Percentiles rank a stretch among this genome's conserved stretches.
Conservation (phyloP, 208 protist genomes). For the Pavlovales sp. region DNA sequence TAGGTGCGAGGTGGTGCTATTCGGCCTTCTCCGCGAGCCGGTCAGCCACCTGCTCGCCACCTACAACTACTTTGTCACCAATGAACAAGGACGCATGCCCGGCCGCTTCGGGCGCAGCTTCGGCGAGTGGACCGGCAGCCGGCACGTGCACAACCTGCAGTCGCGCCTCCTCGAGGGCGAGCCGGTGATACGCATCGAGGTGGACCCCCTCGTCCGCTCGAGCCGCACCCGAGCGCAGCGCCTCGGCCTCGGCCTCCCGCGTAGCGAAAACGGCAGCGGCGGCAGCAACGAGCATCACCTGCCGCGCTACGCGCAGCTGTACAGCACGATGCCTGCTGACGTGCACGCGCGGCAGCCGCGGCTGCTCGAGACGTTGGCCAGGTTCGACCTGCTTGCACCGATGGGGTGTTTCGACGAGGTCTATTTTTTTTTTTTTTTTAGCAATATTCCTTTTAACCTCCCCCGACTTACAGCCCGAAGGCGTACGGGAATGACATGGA, state of each 20-base stretch:
- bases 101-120: not conserved
- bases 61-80: not conserved
- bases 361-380: not conserved
- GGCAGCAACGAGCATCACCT: too few relatives aligned
- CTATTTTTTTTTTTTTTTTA: too few relatives aligned
- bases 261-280: too few relatives aligned
- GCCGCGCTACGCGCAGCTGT: too few relatives aligned
- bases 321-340: not conserved
- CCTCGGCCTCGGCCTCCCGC: too few relatives aligned
- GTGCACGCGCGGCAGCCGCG: too few relatives aligned
- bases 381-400: not conserved
- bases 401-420: not conserved
- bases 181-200: not conserved
- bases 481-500: too few relatives aligned
- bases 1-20: not conserved
- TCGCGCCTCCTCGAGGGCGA: not conserved
- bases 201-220: too few relatives aligned
- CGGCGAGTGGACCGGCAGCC: not conserved
- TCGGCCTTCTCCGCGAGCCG: not conserved
- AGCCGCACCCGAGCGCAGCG: not conserved
- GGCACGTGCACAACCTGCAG: not conserved
- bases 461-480: too few relatives aligned
- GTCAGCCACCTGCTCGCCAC: not conserved
- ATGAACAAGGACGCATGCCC: not conserved
- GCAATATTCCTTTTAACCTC: too few relatives aligned